Percentiles rank a stretch among this genome's conserved stretches.
Evolutionary conservation across 139 green algal genomes (phyloP).

Genomic region (Haematococcus lacustris): DNA sequence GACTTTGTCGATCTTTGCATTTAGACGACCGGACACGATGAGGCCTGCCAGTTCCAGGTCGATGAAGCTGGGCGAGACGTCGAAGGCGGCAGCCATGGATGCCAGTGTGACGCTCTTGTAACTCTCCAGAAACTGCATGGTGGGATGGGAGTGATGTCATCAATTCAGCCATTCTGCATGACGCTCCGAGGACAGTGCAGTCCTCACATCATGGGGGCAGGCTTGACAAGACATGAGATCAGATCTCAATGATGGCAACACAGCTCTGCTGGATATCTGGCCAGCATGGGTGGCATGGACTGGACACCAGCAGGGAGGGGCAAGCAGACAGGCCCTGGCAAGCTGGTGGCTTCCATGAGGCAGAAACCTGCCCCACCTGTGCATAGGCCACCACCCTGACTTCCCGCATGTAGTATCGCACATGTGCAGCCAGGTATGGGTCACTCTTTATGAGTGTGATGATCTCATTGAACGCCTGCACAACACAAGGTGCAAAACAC

Average conservation of each 20-base stretch:
- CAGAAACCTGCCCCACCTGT: constrained; percentile 43
- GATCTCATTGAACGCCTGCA: constrained; percentile 65
- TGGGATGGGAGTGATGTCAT: too few relatives aligned
- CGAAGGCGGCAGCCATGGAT: constrained; percentile 83
- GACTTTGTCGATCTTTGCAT: constrained; percentile 96
- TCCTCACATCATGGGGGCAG: too few relatives aligned
- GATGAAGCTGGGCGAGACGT: constrained; percentile 42
- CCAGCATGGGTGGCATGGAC: too few relatives aligned
- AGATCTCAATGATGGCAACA: too few relatives aligned
- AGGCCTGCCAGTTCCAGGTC: constrained; percentile 75
- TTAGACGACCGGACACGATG: constrained; percentile 84
- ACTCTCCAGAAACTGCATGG: constrained; percentile 87
- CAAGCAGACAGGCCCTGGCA: too few relatives aligned
- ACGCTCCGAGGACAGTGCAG: too few relatives aligned
- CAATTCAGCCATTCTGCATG: too few relatives aligned
- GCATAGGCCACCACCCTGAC: constrained; percentile 75
- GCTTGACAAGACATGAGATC: too few relatives aligned
- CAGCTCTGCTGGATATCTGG: too few relatives aligned
- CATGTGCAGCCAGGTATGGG: constrained; percentile 77
- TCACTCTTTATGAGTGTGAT: constrained; percentile 59
- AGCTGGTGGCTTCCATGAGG: too few relatives aligned
- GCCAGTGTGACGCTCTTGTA: constrained; percentile 95
- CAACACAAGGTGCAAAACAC: neutral
- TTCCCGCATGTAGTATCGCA: constrained; percentile 91
- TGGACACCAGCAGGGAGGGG: too few relatives aligned